phyloP scores from a whole-genome alignment of 73 alveolate genomes.

The Paramecium bursaria region DNA sequence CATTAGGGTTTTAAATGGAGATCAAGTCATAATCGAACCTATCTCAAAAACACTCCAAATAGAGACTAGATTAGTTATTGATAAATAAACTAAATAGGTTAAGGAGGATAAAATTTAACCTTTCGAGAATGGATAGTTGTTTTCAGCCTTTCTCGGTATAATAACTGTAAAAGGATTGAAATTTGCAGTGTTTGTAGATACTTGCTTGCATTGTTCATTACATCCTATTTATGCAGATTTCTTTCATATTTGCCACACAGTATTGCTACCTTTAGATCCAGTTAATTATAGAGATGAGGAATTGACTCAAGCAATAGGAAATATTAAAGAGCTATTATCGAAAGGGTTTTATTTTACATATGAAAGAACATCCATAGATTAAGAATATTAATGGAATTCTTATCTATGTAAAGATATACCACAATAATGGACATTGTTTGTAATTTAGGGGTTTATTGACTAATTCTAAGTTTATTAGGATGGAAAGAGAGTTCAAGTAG shows the following conservation, averaged over 20 bases:
- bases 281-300: background rate
- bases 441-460: slow-evolving; percentile 55
- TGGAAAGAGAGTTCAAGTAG: slow-evolving; percentile 39
- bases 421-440: slow-evolving; percentile 8
- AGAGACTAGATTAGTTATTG: slow-evolving; percentile 11
- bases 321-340: background rate
- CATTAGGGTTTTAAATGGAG: background rate
- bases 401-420: slow-evolving; percentile 21
- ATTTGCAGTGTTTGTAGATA: slow-evolving; percentile 36
- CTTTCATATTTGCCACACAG: slow-evolving; percentile 12
- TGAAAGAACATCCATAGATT: slow-evolving; percentile 44
- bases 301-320: background rate
- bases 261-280: background rate
- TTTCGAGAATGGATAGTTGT: background rate
- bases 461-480: slow-evolving; percentile 37
- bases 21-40: slow-evolving; percentile 29
- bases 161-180: slow-evolving; percentile 10
- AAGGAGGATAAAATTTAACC: background rate
- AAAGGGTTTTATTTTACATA: slow-evolving; percentile 46
- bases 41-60: background rate
- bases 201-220: slow-evolving; percentile 18
- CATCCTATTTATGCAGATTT: slow-evolving; percentile 42
- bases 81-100: background rate
- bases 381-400: slow-evolving; percentile 39
- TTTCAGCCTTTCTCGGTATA: slow-evolving; percentile 50